Evolutionary conservation across 495 filamentous ascomycete genomes (phyloP), one percentile per base, ranked within the genome.

Genomic region (Usnea hakonensis): DNA sequence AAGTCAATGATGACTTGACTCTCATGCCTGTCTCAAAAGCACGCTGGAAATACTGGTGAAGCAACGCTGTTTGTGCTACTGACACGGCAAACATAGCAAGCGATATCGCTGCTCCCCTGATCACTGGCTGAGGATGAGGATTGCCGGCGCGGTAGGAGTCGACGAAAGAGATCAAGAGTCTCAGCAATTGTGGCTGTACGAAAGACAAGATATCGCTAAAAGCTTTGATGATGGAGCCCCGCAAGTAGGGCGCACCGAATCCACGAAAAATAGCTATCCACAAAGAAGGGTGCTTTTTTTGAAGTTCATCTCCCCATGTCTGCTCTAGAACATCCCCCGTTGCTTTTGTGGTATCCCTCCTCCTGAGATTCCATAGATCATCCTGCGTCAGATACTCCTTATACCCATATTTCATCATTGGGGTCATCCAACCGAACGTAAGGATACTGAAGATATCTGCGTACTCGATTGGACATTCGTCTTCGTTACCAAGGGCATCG

Each of bases 391-490:
- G 79, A 70, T 82, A 99, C 59, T 91, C 84, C 67, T 86, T 89
- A 74, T 99, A 97, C 21, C 95, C 95, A 75, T 87, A 85, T 68
- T 87, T 91, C 95, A 99, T 99, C 83, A 97, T 75, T 19, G 93
- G 91, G 0, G 95, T 99, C 90, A 99, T 96, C 95, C 95, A 99
- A 61, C 89, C 84, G 72, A 99, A 99, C 13, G 93, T 95, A 36
- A 99, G 83, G 43, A 89, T 84, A 13, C 93, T 96, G 75, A 97
- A 97, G 52, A 97, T 80, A 58, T 92, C 90, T 28, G 95, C 91
- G 75, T 95, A 95, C 77, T 97, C 92, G 38, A 87, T 86, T 0
- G 95, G 95, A 67, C 94, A 97, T 76, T 97, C 92, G 61, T 91
- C 90, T 60, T 90, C 85, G 59, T 94, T 90, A n/a, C 87, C 85